These are phyloP conservation scores for Globisporangium apiculatum DNA, from an alignment of 352 stramenopile species.

Conservation along the genomic window DNA sequence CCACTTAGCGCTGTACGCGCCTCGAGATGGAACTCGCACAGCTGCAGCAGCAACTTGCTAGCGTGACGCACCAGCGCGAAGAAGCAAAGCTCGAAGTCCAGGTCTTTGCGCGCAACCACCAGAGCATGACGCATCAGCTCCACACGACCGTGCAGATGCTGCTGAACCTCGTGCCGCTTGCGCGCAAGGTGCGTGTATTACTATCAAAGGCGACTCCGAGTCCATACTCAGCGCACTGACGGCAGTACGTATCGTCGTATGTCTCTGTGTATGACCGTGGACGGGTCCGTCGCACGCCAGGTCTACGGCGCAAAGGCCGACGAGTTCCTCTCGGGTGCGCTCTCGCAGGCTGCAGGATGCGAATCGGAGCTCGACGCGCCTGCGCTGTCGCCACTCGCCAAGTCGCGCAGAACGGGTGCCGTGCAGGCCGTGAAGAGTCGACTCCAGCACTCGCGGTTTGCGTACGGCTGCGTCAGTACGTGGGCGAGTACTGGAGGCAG, in stretches of 20 bases:
- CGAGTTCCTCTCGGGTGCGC: slow-evolving; percentile 45
- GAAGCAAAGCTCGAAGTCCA: slow-evolving; percentile 52
- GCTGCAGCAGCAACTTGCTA: slow-evolving; percentile 27
- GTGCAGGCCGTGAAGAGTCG: slow-evolving; percentile 41
- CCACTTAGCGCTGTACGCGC: slow-evolving; percentile 13
- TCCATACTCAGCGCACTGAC: background rate
- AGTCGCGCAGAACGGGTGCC: slow-evolving; percentile 10
- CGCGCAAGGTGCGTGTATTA: slow-evolving; percentile 27
- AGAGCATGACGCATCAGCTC: slow-evolving; percentile 62
- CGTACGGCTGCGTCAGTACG: slow-evolving; percentile 44
- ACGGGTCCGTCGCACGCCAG: slow-evolving; percentile 8
- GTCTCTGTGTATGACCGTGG: background rate
- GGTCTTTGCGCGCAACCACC: slow-evolving; percentile 53
- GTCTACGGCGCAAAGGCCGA: slow-evolving; percentile 55
- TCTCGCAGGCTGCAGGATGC: slow-evolving; percentile 37
- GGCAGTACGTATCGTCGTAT: background rate
- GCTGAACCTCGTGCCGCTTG: slow-evolving; percentile 58
- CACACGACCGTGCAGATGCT: slow-evolving; percentile 72
- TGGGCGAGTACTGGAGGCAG: slow-evolving; percentile 26
- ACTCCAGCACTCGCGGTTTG: slow-evolving; percentile 46
- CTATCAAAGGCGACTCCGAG: background rate
- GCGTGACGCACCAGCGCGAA: slow-evolving; percentile 34
- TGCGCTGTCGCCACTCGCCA: background rate
- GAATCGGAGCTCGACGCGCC: slow-evolving; percentile 8
- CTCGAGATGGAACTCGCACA: slow-evolving; percentile 22